Evolutionary conservation across 2,329 filamentous ascomycete species (phyloP).

Genomic region (Ceratocystis papillata): DNA sequence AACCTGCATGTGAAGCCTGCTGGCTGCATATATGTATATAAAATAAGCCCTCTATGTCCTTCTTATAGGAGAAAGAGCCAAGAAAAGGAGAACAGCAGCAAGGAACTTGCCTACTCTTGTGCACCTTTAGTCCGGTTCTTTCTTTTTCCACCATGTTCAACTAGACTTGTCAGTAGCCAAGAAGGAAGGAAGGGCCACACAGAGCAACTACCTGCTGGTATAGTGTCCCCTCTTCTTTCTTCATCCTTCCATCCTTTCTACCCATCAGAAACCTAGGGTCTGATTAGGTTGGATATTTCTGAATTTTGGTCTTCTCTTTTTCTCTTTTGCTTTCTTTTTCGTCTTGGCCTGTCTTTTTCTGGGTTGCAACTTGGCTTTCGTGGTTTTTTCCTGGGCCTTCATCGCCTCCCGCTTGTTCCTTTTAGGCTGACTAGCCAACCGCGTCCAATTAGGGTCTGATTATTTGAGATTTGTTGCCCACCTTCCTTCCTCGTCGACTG

Average conservation of each 20-base stretch:
- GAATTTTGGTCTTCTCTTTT: not conserved
- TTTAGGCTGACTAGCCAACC: not conserved
- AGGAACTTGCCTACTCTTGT: not conserved
- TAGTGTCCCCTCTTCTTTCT: not conserved
- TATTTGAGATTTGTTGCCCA: not conserved
- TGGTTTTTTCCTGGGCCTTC: not conserved
- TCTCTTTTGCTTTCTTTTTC: not conserved
- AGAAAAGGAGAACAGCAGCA: not conserved
- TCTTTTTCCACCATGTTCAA: constrained; percentile 9
- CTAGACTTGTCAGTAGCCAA: constrained; percentile 1
- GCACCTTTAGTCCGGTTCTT: constrained; percentile 4
- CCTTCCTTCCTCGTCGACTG: constrained; percentile 1
- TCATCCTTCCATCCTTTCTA: constrained; percentile 10
- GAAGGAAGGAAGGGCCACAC: not conserved
- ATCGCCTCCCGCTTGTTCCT: not conserved
- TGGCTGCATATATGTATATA: not conserved
- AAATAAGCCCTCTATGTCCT: not conserved
- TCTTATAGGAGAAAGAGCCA: not conserved
- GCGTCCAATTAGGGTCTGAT: constrained; percentile 7
- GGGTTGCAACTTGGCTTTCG: not conserved
- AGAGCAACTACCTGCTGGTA: constrained; percentile 1
- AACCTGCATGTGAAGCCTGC: not conserved
- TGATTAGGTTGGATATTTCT: constrained; percentile 11
- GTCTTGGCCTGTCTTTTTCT: not conserved
- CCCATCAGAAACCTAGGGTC: not conserved